Conservation (phyloP, 2,329 filamentous ascomycete genomes). For the Plenodomus lindquistii region DNA sequence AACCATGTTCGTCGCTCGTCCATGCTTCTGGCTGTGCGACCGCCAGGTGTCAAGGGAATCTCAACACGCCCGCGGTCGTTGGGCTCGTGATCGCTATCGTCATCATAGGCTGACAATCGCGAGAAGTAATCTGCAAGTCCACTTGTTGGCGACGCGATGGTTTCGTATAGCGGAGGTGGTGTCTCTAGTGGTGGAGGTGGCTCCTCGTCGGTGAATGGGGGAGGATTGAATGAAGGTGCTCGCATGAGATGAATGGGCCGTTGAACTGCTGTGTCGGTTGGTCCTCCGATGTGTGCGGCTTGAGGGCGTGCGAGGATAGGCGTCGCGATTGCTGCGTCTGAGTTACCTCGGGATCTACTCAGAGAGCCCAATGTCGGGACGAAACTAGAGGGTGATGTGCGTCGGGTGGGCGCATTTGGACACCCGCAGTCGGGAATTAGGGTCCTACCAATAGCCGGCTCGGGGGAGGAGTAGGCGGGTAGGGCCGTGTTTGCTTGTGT, state of each 20-base stretch:
- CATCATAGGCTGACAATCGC: slow-evolving; percentile 69
- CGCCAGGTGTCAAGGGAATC: slow-evolving; percentile 66
- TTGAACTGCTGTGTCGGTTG: slow-evolving; percentile 52
- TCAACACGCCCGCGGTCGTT: slow-evolving; percentile 52
- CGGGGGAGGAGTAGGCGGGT: slow-evolving; percentile 73
- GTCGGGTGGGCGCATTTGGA: slow-evolving; percentile 63
- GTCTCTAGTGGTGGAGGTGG: slow-evolving; percentile 75
- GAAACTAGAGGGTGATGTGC: slow-evolving; percentile 53
- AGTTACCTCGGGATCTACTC: slow-evolving; percentile 40
- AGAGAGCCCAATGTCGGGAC: slow-evolving; percentile 64
- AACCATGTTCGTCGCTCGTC: slow-evolving; percentile 64
- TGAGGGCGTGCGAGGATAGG: slow-evolving; percentile 56
- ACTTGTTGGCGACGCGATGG: slow-evolving; percentile 72
- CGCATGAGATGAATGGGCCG: slow-evolving; percentile 85
- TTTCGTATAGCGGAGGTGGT: slow-evolving; percentile 83
- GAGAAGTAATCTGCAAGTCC: slow-evolving; percentile 85
- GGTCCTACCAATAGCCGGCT: slow-evolving; percentile 39
- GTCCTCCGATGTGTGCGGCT: slow-evolving; percentile 51
- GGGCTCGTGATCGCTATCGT: slow-evolving; percentile 59
- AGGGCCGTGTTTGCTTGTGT: slow-evolving; percentile 86
- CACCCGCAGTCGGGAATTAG: slow-evolving; percentile 63
- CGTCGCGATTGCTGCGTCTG: slow-evolving; percentile 22
- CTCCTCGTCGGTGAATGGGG: slow-evolving; percentile 80
- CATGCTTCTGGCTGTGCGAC: slow-evolving; percentile 65
- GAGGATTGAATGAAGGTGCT: slow-evolving; percentile 83